These are phyloP conservation scores for Didymellaceae sp. DNA, from an alignment of 2,329 filamentous ascomycete genomes.

Conservation along the genomic window DNA sequence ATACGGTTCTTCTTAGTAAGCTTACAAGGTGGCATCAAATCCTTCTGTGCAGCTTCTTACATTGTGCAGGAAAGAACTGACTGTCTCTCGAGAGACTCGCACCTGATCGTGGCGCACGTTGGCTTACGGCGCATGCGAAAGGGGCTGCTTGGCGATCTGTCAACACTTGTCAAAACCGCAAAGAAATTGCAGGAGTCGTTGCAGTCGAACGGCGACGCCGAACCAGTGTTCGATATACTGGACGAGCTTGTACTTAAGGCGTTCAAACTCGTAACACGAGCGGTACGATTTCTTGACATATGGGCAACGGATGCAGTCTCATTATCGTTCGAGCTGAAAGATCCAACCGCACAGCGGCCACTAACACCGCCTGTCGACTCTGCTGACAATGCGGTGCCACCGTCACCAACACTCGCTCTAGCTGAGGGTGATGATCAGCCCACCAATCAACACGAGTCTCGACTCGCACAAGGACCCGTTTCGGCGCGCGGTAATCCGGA, in stretches of 20 bases:
- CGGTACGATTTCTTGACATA: conserved; percentile 86
- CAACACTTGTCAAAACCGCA: conserved; percentile 84
- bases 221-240: conserved; percentile 73
- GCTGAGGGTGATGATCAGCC: conserved; percentile 39
- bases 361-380: conserved; percentile 49
- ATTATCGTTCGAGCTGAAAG: conserved; percentile 52
- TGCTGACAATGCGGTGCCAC: conserved; percentile 41
- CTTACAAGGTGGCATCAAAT: conserved; percentile 25
- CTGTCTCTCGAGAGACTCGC: conserved; percentile 83
- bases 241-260: conserved; percentile 94
- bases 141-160: conserved; percentile 85
- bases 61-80: conserved; percentile 77
- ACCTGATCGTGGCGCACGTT: conserved; percentile 76
- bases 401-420: conserved; percentile 31
- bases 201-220: conserved; percentile 40
- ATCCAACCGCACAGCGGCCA: conserved; percentile 42
- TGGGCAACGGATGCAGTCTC: conserved; percentile 68
- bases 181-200: conserved; percentile 83
- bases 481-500: conserved; percentile 37
- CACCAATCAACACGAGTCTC: conserved; percentile 53
- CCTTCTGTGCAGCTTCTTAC: conserved; percentile 22
- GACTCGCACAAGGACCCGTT: conserved; percentile 44
- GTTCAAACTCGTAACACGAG: conserved; percentile 91
- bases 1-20: conserved; percentile 87
- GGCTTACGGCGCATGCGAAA: conserved; percentile 81